Percentiles rank a stretch among this genome's conserved stretches.
These are phyloP conservation scores for Gloeophyllum trabeum DNA, from an alignment of 768 basidiomycete genomes.

Conservation along the genomic window DNA sequence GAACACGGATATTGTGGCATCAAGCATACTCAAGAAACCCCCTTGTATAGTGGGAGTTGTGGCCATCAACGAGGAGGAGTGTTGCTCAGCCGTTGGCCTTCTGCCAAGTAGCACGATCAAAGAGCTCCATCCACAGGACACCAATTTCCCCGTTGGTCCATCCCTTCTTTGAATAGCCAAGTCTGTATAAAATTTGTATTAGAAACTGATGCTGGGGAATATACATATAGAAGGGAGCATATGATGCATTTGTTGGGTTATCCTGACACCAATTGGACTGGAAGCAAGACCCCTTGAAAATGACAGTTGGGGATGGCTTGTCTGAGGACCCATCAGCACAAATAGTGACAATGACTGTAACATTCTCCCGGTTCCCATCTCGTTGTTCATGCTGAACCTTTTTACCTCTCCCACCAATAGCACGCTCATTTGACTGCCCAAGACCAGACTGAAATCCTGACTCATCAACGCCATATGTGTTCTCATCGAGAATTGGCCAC, in stretches of 20 bases:
- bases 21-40: constrained; percentile 28
- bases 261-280: constrained; percentile 12
- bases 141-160: constrained; percentile 20
- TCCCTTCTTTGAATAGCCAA: constrained; percentile 9
- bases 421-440: constrained; percentile 14
- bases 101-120: constrained; percentile 17
- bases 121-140: constrained; percentile 17
- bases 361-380: constrained; percentile 12
- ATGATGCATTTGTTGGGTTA: constrained; percentile 11
- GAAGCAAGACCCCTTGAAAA: constrained; percentile 12
- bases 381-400: constrained; percentile 9
- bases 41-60: constrained; percentile 28
- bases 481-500: constrained; percentile 8
- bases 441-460: constrained; percentile 17
- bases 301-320: constrained; percentile 10
- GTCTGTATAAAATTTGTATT: constrained; percentile 3
- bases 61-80: constrained; percentile 31
- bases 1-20: constrained; percentile 23
- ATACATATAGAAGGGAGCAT: no score
- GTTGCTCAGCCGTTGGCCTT: constrained; percentile 14
- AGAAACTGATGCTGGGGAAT: no score
- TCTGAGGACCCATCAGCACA: constrained; percentile 13
- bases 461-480: constrained; percentile 24
- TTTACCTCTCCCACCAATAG: constrained; percentile 15
- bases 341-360: constrained; percentile 14